phyloP scores from a whole-genome alignment of 2,329 filamentous ascomycete species.

The Alternaria sp. region DNA sequence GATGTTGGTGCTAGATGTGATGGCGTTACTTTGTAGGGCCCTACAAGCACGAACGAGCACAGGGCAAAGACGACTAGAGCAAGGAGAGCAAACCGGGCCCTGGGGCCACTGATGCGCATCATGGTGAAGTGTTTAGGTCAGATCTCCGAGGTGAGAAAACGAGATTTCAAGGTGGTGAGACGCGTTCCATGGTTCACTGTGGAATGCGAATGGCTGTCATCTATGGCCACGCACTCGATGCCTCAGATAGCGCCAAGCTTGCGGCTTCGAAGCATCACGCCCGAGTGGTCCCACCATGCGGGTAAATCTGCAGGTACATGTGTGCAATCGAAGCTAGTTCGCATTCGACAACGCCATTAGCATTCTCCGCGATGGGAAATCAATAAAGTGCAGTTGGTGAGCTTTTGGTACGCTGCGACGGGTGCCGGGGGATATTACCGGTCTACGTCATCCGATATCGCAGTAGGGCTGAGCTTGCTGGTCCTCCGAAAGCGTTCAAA shows the following conservation, averaged over 20 bases:
- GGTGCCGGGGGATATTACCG: slow-evolving; percentile 38
- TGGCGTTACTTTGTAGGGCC: slow-evolving; percentile 61
- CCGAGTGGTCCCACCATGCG: slow-evolving; percentile 14
- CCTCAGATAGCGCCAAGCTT: slow-evolving; percentile 26
- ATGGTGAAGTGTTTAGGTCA: slow-evolving; percentile 25
- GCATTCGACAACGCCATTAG: slow-evolving; percentile 8
- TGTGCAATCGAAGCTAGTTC: slow-evolving; percentile 8
- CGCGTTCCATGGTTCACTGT: slow-evolving; percentile 8
- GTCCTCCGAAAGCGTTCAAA: slow-evolving; percentile 26
- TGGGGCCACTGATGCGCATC: slow-evolving; percentile 38
- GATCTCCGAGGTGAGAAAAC: not conserved
- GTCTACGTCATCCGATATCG: slow-evolving; percentile 44
- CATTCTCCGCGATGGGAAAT: slow-evolving; percentile 5
- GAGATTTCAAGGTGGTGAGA: not conserved
- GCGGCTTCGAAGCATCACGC: slow-evolving; percentile 13
- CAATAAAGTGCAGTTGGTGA: slow-evolving; percentile 15
- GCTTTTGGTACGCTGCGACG: slow-evolving; percentile 32
- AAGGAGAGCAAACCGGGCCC: slow-evolving; percentile 51
- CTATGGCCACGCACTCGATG: slow-evolving; percentile 13
- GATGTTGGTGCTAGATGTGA: slow-evolving; percentile 32
- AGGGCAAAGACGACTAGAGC: slow-evolving; percentile 64
- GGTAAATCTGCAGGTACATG: slow-evolving; percentile 20
- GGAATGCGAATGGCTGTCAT: slow-evolving; percentile 2
- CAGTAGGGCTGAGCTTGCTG: slow-evolving; percentile 30
- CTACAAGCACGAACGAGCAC: slow-evolving; percentile 66